Percentiles rank a stretch among this genome's conserved stretches.
Conservation (phyloP, 306 rosid genomes). For the Hylodesmum podocarpum region DNA sequence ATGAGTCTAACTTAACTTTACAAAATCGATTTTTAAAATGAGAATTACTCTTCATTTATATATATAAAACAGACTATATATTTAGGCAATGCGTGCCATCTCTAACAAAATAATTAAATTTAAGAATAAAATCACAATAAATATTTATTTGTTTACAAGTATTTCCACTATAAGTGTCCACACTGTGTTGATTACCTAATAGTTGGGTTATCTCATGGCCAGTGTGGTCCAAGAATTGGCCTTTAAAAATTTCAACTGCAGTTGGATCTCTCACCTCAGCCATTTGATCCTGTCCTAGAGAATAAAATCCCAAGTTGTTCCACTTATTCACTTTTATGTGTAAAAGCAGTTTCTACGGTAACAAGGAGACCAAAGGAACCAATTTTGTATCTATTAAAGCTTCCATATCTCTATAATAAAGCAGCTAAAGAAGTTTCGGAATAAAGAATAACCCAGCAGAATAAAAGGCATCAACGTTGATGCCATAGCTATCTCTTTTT, state of each 20-base stretch:
- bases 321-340: slow-evolving; percentile 41
- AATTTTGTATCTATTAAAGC: slow-evolving; percentile 41
- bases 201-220: slow-evolving; percentile 9
- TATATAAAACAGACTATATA: no score
- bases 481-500: slow-evolving; percentile 46
- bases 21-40: no score
- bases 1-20: no score
- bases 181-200: background rate
- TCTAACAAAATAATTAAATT: no score
- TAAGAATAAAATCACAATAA: no score
- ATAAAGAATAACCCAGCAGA: slow-evolving; percentile 46
- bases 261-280: background rate
- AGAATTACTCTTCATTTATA: no score
- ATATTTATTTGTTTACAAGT: no score
- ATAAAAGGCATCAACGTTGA: slow-evolving; percentile 44
- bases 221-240: slow-evolving; percentile 29
- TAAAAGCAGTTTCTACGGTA: slow-evolving; percentile 42
- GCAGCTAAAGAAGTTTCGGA: slow-evolving; percentile 59
- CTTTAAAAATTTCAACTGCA: slow-evolving; percentile 2
- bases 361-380: slow-evolving; percentile 67
- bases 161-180: background rate
- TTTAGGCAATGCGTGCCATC: no score
- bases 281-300: slow-evolving; percentile 28
- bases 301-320: slow-evolving; percentile 40
- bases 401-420: slow-evolving; percentile 44